phyloP scores from a whole-genome alignment of 441 rosid species.

The Theobroma grandiflorum region DNA sequence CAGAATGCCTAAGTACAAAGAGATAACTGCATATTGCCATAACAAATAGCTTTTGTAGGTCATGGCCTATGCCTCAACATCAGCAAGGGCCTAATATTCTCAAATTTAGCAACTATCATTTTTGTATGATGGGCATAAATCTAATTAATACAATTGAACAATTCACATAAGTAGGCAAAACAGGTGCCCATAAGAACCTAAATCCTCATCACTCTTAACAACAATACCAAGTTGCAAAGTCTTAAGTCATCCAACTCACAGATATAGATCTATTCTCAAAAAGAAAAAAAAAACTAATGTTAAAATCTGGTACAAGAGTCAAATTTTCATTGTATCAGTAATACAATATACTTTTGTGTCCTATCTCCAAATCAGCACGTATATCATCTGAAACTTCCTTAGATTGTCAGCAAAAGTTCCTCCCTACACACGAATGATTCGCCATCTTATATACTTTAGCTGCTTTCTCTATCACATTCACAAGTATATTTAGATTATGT shows the following conservation, averaged over 20 bases:
- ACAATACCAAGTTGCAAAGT: conserved; percentile 7
- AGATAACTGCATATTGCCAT: neutral
- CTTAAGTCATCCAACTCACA: neutral
- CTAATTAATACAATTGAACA: neutral
- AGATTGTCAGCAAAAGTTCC: neutral
- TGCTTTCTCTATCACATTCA: conserved; percentile 8
- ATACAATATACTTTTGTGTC: conserved; percentile 6
- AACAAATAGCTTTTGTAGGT: neutral
- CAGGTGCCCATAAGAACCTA: neutral
- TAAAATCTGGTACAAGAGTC: neutral
- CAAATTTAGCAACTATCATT: neutral
- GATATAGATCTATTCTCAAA: neutral
- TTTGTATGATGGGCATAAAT: neutral
- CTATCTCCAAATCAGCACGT: conserved; percentile 25
- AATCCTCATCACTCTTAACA: neutral
- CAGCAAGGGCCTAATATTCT: neutral
- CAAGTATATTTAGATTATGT: neutral
- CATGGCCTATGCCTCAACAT: conserved; percentile 6
- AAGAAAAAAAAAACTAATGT: neutral
- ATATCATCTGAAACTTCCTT: neutral
- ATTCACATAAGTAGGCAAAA: neutral
- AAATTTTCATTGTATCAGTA: neutral
- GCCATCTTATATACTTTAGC: neutral
- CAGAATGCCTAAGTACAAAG: neutral
- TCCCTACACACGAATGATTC: neutral